Conservation (phyloP, 2,329 filamentous ascomycete species). For the Septoria petroselini region DNA sequence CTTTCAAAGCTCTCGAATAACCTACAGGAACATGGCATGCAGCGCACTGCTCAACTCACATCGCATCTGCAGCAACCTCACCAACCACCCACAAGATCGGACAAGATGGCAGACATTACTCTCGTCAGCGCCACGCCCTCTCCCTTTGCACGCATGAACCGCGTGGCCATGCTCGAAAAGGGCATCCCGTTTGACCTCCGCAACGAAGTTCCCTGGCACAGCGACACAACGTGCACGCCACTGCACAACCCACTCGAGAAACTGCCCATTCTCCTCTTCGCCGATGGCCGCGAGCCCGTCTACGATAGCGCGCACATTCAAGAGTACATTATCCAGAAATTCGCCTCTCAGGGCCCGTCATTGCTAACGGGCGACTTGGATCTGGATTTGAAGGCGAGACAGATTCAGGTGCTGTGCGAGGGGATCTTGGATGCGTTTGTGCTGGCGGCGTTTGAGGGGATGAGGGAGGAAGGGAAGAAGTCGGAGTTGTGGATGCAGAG, state of each 20-base stretch:
- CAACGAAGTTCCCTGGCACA: conserved; percentile 23
- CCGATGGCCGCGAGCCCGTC: conserved; percentile 21
- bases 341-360: conserved; percentile 14
- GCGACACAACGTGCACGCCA: conserved; percentile 19
- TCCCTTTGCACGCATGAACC: conserved; percentile 26
- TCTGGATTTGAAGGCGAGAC: conserved; percentile 17
- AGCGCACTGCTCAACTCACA: conserved; percentile 2
- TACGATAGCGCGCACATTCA: conserved; percentile 27
- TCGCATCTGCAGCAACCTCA: neutral
- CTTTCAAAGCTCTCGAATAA: neutral
- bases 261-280: conserved; percentile 24
- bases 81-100: neutral
- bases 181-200: conserved; percentile 21
- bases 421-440: conserved; percentile 26
- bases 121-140: conserved; percentile 25
- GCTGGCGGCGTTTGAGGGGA: conserved; percentile 23
- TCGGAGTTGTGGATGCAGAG: conserved; percentile 17
- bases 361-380: conserved; percentile 23
- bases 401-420: conserved; percentile 20
- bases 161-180: conserved; percentile 25
- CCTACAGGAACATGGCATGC: neutral
- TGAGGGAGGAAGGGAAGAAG: conserved; percentile 14
- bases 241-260: conserved; percentile 27
- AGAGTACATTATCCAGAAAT: conserved; percentile 25
- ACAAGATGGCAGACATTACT: conserved; percentile 11